Conservation (phyloP, 2,329 filamentous ascomycete species). For the Diaporthe caulivora region DNA sequence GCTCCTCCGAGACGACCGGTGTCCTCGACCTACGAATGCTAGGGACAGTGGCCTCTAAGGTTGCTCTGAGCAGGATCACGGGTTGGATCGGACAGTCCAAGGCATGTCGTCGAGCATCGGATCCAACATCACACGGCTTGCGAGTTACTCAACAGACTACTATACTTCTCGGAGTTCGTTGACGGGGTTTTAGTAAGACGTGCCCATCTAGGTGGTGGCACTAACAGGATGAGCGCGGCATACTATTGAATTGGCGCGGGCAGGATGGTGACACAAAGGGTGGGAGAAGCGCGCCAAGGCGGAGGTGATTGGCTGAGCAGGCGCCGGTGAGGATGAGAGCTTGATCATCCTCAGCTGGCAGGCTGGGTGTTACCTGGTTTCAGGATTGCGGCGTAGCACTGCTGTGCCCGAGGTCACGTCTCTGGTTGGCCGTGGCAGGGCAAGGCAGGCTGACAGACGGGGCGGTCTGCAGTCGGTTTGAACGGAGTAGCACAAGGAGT, state of each 20-base stretch:
- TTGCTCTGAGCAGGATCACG: too few relatives aligned
- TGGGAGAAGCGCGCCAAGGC: slow-evolving; percentile 13
- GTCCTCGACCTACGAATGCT: too few relatives aligned
- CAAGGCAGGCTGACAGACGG: slow-evolving; percentile 5
- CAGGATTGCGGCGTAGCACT: slow-evolving; percentile 29
- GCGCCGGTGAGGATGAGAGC: background rate
- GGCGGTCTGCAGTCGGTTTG: background rate
- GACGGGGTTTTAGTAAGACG: too few relatives aligned
- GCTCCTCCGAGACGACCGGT: too few relatives aligned
- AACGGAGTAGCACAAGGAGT: too few relatives aligned
- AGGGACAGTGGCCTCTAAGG: too few relatives aligned
- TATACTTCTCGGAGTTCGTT: too few relatives aligned
- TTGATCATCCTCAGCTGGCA: slow-evolving; percentile 22
- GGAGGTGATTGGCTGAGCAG: slow-evolving; percentile 12
- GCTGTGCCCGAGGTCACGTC: background rate
- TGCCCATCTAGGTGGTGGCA: too few relatives aligned
- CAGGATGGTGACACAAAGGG: background rate
- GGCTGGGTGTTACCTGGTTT: slow-evolving; percentile 23
- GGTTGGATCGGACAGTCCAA: too few relatives aligned
- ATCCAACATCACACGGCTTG: too few relatives aligned
- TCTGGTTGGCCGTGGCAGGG: slow-evolving; percentile 13
- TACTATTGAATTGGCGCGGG: background rate
- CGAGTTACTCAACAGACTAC: too few relatives aligned
- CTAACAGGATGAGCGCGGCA: background rate
- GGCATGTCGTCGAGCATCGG: too few relatives aligned